Conservation (phyloP, 2,329 filamentous ascomycete species). For the Chaetoscypha palmicola region DNA sequence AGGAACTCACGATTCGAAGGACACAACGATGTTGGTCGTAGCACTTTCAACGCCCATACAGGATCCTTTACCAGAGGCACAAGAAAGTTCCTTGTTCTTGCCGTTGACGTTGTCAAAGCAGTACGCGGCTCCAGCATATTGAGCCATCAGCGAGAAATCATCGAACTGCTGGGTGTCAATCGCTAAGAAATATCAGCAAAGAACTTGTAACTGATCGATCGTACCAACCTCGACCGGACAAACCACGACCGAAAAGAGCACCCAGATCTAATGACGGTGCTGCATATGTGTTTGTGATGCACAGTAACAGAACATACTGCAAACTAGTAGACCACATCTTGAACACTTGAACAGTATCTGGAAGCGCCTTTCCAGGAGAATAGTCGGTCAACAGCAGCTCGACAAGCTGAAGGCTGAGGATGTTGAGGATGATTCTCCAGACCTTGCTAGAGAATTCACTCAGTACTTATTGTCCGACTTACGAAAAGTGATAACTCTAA, state of each 20-base stretch:
- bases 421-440: no score
- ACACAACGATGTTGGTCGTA: constrained; percentile 11
- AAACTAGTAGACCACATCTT: constrained; percentile 1
- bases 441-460: not conserved
- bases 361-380: not conserved
- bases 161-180: constrained; percentile 7
- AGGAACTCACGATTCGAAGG: constrained; percentile 8
- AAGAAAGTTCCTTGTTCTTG: constrained; percentile 12
- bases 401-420: no score
- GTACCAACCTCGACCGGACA: no score
- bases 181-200: not conserved
- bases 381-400: not conserved
- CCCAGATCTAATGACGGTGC: not conserved
- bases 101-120: constrained; percentile 20
- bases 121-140: constrained; percentile 26
- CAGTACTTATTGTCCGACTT: not conserved
- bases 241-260: constrained; percentile 2
- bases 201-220: no score
- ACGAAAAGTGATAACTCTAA: not conserved
- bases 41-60: constrained; percentile 19
- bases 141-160: constrained; percentile 17
- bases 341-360: not conserved
- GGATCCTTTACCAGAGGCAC: constrained; percentile 13
- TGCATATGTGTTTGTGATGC: not conserved
- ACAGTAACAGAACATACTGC: not conserved